A percentile compares a stretch with the other conserved stretches of the same genome.
These are phyloP conservation scores for Phlegmacium glaucopus DNA, from an alignment of 768 basidiomycete species.

Conservation along the genomic window DNA sequence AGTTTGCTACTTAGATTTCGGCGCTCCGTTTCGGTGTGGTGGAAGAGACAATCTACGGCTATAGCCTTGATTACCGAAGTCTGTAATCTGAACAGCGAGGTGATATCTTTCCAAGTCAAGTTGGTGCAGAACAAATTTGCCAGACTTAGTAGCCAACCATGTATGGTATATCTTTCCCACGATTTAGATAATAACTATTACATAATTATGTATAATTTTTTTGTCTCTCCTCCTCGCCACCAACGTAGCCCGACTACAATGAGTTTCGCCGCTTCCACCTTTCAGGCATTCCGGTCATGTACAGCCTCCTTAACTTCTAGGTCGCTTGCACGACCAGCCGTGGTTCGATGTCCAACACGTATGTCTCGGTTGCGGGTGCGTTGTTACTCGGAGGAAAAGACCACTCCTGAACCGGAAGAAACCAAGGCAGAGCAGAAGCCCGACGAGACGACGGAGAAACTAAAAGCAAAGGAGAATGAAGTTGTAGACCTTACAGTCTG, in stretches of 20 bases:
- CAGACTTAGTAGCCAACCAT: no score
- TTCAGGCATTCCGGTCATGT: constrained; percentile 56
- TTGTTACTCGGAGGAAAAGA: constrained; percentile 57
- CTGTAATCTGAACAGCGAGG: constrained; percentile 3
- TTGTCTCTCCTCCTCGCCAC: constrained; percentile 10
- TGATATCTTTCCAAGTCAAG: neutral
- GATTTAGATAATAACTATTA: constrained; percentile 6
- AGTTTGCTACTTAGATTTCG: neutral
- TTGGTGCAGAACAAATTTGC: no score
- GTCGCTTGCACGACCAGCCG: constrained; percentile 22
- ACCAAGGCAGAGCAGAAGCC: constrained; percentile 23
- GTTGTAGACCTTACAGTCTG: constrained; percentile 83
- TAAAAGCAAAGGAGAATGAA: constrained; percentile 80
- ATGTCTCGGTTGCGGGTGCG: constrained; percentile 34
- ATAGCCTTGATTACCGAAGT: neutral
- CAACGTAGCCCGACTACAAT: constrained; percentile 41
- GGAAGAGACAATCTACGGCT: neutral
- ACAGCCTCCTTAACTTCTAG: constrained; percentile 54
- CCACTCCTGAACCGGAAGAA: constrained; percentile 27
- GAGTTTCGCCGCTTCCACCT: constrained; percentile 47
- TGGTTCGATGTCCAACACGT: constrained; percentile 33
- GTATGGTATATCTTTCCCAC: constrained; percentile 12
- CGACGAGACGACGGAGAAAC: constrained; percentile 44
- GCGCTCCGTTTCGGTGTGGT: no score
- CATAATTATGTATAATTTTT: constrained; percentile 17